These are phyloP conservation scores for Yamadazyma sp. DNA, from an alignment of 805 yeast genomes.

Conservation along the genomic window DNA sequence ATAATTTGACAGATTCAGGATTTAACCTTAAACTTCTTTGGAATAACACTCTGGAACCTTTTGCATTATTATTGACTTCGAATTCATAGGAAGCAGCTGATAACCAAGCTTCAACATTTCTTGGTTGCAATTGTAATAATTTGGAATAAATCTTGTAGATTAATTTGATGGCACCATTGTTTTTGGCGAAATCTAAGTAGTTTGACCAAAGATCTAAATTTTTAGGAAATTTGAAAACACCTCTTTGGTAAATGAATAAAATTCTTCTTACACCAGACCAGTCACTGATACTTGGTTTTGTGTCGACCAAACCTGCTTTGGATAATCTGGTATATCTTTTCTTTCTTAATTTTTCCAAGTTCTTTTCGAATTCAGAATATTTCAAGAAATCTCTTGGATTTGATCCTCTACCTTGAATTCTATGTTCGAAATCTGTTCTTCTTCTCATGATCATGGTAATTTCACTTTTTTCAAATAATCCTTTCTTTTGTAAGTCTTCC, in stretches of 20 bases:
- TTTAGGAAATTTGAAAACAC: conserved; percentile 73
- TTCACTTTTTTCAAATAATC: conserved; percentile 79
- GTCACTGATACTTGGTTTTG: conserved; percentile 68
- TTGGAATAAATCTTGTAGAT: conserved; percentile 75
- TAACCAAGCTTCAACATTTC: conserved; percentile 87
- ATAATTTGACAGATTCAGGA: conserved; percentile 63
- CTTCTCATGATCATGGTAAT: conserved; percentile 82
- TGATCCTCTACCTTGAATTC: conserved; percentile 80
- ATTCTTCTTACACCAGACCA: conserved; percentile 85
- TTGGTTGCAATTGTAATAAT: conserved; percentile 84
- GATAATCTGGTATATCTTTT: conserved; percentile 66
- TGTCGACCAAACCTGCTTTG: conserved; percentile 53
- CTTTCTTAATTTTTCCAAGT: conserved; percentile 71
- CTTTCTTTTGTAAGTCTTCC: conserved; percentile 79
- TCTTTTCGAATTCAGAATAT: conserved; percentile 77
- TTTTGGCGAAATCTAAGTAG: conserved; percentile 66
- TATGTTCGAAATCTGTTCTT: conserved; percentile 93
- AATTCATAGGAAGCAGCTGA: conserved; percentile 93
- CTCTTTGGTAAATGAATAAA: conserved; percentile 78
- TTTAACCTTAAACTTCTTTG: conserved; percentile 86
- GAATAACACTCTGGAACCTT: conserved; percentile 81
- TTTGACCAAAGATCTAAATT: conserved; percentile 75
- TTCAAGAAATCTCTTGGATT: conserved; percentile 71
- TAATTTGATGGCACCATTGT: conserved; percentile 64
- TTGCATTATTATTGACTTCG: conserved; percentile 82